A percentile compares a stretch with the other conserved stretches of the same genome.
Conservation (phyloP, 1,284 basidiomycete genomes). For the Ceratobasidium sp. region DNA sequence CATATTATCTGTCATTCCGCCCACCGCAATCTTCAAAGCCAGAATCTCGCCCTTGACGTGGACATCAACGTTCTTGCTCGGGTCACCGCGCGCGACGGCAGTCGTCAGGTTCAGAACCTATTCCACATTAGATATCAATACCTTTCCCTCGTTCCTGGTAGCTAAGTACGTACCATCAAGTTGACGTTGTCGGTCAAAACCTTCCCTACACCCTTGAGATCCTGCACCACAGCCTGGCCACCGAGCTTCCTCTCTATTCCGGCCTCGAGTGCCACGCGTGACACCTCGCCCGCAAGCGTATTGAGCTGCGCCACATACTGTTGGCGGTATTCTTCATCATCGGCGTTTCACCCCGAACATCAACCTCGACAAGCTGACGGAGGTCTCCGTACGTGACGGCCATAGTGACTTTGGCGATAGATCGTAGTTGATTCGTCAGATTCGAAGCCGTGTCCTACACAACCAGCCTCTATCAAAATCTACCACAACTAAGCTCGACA, state of each 20-base stretch:
- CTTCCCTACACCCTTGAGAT: constrained; percentile 94
- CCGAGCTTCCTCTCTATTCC: constrained; percentile 97
- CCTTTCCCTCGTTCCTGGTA: not conserved
- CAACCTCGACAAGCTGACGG: constrained; percentile 90
- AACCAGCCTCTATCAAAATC: constrained; percentile 39
- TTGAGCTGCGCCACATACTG: constrained; percentile 85
- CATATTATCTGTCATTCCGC: constrained; percentile 91
- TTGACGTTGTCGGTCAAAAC: constrained; percentile 69
- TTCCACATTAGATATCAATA: not conserved
- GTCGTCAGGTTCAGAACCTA: constrained; percentile 90
- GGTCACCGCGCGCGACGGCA: constrained; percentile 89
- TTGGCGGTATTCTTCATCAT: constrained; percentile 94
- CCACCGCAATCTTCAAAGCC: constrained; percentile 80
- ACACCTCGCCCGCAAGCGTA: constrained; percentile 75
- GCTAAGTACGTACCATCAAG: constrained; percentile 68
- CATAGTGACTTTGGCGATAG: constrained; percentile 97
- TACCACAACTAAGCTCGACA: not conserved
- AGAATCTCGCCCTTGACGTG: constrained; percentile 92
- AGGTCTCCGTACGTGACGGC: constrained; percentile 95
- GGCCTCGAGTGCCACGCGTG: constrained; percentile 90
- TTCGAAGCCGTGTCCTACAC: constrained; percentile 88
- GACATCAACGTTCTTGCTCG: constrained; percentile 92
- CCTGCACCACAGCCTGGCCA: constrained; percentile 90
- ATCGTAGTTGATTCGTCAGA: constrained; percentile 96
- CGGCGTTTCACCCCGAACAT: constrained; percentile 97